Percentiles rank a stretch among this genome's conserved stretches.
These are phyloP conservation scores for Cordyceps cicadae DNA, from an alignment of 2,329 filamentous ascomycete genomes.

Conservation along the genomic window DNA sequence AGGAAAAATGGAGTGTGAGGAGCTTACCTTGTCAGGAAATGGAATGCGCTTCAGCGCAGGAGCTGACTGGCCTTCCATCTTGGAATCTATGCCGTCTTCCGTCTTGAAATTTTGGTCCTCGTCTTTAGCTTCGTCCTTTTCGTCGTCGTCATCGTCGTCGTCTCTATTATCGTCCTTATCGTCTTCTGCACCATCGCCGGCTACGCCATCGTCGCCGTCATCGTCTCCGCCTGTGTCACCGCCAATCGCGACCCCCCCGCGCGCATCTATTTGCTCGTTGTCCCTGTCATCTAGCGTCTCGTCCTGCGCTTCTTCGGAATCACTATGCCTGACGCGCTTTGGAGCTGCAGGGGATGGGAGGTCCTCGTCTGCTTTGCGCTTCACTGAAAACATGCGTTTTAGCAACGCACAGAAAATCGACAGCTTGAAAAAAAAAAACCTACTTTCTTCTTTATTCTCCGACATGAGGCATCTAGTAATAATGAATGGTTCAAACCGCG, in stretches of 20 bases:
- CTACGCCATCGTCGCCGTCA: neutral
- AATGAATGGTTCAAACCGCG: neutral
- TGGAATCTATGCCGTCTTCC: slow-evolving; percentile 9
- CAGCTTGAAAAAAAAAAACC: slow-evolving; percentile 10
- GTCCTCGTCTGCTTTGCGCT: slow-evolving; percentile 67
- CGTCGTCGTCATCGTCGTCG: neutral
- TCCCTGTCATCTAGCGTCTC: neutral
- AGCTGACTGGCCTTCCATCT: slow-evolving; percentile 36
- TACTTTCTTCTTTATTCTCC: slow-evolving; percentile 33
- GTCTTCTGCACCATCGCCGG: slow-evolving; percentile 1
- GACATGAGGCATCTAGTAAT: slow-evolving; percentile 15
- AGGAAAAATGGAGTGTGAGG: neutral
- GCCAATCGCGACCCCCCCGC: too few species aligned
- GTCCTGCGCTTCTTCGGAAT: slow-evolving; percentile 19
- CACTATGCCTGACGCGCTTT: slow-evolving; percentile 56
- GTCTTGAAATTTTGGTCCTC: neutral
- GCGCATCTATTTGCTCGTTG: neutral
- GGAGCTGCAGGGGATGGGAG: slow-evolving; percentile 50
- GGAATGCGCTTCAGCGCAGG: slow-evolving; percentile 56
- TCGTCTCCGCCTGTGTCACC: neutral
- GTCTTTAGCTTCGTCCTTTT: slow-evolving; percentile 2
- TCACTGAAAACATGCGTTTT: slow-evolving; percentile 36
- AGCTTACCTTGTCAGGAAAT: slow-evolving; percentile 74
- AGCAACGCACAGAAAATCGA: neutral
- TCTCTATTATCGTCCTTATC: slow-evolving; percentile 2